Percentiles rank a stretch among this genome's conserved stretches.
phyloP scores from a whole-genome alignment of 441 rosid genomes.

The Populus tomentosa region DNA sequence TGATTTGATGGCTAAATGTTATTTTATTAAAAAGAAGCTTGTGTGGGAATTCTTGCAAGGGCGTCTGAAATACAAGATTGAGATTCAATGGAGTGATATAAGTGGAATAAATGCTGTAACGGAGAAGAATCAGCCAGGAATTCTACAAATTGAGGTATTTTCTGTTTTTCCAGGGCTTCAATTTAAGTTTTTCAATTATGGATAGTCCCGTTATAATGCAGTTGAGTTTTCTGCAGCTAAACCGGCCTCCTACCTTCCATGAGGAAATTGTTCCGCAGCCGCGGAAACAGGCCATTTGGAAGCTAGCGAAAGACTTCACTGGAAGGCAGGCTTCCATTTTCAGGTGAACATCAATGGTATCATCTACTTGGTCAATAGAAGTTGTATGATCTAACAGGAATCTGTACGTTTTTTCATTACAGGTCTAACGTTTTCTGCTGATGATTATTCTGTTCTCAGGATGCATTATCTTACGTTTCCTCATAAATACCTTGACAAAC shows the following conservation, averaged over 20 bases:
- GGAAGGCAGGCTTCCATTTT: conserved; percentile 34
- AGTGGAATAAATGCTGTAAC: conserved; percentile 29
- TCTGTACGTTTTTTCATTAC: background rate
- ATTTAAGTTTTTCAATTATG: no score
- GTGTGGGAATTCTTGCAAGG: conserved; percentile 49
- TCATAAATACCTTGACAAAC: conserved; percentile 31
- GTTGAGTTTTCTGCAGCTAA: no score
- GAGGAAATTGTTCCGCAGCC: conserved; percentile 51
- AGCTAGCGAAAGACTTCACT: conserved; percentile 42
- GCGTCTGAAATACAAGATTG: conserved; percentile 43
- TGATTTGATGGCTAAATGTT: conserved; percentile 53
- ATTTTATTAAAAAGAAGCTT: conserved; percentile 41
- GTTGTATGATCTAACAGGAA: background rate
- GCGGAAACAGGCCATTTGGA: conserved; percentile 55
- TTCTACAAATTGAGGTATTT: conserved; percentile 46
- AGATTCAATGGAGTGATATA: conserved; percentile 52
- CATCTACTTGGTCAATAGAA: background rate
- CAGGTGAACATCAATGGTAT: conserved; percentile 26
- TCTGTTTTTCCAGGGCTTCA: no score
- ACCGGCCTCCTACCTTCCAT: no score
- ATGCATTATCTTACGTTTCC: conserved; percentile 36
- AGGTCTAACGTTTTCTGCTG: background rate
- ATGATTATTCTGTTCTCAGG: conserved; percentile 20
- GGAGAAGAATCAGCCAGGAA: conserved; percentile 27
- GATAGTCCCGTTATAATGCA: no score